A percentile compares a stretch with the other conserved stretches of the same genome.
Conservation (phyloP, 2,329 filamentous ascomycete genomes). For the Fusarium buharicum region DNA sequence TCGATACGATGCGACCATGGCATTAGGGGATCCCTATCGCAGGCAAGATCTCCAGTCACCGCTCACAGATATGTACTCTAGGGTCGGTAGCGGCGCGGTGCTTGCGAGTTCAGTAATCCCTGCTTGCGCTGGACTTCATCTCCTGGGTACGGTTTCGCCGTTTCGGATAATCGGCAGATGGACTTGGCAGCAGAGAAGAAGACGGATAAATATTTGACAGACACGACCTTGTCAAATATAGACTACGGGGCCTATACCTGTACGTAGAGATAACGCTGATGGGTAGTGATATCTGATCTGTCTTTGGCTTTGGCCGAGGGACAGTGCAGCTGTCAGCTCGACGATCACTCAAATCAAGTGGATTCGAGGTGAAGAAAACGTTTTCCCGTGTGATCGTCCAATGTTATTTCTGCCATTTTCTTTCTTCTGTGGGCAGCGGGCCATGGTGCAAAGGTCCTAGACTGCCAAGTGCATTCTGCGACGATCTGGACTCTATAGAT, state of each 20-base stretch:
- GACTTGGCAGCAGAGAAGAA: background rate
- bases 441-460: conserved; percentile 15
- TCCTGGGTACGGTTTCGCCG: conserved; percentile 4
- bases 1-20: no score
- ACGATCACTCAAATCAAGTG: background rate
- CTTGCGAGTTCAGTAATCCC: conserved; percentile 3
- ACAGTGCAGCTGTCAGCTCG: background rate
- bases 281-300: background rate
- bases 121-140: conserved; percentile 3
- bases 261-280: background rate
- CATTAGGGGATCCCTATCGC: no score
- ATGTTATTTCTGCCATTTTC: conserved; percentile 14
- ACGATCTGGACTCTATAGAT: conserved; percentile 33
- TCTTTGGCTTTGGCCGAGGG: background rate
- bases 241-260: background rate
- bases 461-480: conserved; percentile 28
- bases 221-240: background rate
- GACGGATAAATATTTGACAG: background rate
- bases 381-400: conserved; percentile 16
- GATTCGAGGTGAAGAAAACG: background rate
- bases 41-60: background rate
- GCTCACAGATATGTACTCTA: no score
- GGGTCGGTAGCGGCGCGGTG: conserved; percentile 1
- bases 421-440: conserved; percentile 7
- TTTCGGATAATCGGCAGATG: conserved; percentile 1